phyloP scores from a whole-genome alignment of 148 eudicot genomes.

The Arbutus unedo region DNA sequence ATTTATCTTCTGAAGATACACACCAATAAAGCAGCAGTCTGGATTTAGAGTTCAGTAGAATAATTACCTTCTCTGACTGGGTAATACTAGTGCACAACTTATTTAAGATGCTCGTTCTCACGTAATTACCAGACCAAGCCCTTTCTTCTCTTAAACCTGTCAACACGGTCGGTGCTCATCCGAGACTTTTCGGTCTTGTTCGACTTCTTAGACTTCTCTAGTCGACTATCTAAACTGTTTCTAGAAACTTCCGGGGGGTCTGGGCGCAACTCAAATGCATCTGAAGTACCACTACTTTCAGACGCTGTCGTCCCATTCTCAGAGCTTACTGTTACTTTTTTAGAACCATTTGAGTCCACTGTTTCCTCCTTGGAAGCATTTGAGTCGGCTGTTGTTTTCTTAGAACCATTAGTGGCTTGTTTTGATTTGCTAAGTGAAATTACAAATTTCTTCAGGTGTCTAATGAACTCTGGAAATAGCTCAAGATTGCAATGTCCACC shows the following conservation, averaged over 20 bases:
- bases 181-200: constrained; percentile 78
- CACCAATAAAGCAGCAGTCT: not conserved
- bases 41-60: constrained; percentile 7
- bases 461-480: constrained; percentile 81
- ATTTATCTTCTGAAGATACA: constrained; percentile 14
- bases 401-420: constrained; percentile 32
- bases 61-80: constrained; percentile 17
- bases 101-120: not conserved
- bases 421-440: constrained; percentile 57
- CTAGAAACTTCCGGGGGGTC: constrained; percentile 66
- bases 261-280: constrained; percentile 39
- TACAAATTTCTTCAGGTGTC: constrained; percentile 79
- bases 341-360: constrained; percentile 28
- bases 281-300: constrained; percentile 39
- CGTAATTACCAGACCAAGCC: constrained; percentile 69
- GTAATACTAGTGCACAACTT: not conserved
- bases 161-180: constrained; percentile 77
- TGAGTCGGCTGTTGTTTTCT: constrained; percentile 33
- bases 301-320: constrained; percentile 36
- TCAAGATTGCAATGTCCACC: constrained; percentile 98
- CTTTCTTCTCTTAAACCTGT: constrained; percentile 63
- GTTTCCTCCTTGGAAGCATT: constrained; percentile 31
- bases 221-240: constrained; percentile 89
- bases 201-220: constrained; percentile 71
- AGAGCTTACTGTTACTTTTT: constrained; percentile 38